These are phyloP conservation scores for Exophiala bonariae DNA, from an alignment of 2,329 filamentous ascomycete species.

Conservation along the genomic window DNA sequence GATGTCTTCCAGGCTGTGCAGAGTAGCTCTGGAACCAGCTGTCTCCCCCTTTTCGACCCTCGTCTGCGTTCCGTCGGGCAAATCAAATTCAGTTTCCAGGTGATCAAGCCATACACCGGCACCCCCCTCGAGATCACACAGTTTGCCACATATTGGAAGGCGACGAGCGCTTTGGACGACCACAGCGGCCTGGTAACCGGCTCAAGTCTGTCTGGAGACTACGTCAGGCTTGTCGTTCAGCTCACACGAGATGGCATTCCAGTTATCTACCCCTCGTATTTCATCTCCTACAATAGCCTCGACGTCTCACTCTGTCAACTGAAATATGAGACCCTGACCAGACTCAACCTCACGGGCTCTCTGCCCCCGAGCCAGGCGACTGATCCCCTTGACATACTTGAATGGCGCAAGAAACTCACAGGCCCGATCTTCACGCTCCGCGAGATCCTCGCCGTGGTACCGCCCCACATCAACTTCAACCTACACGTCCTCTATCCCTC, in stretches of 20 bases:
- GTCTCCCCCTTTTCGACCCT: slow-evolving; percentile 88
- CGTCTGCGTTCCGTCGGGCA: slow-evolving; percentile 88
- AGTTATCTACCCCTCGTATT: slow-evolving; percentile 85
- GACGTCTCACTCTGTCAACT: slow-evolving; percentile 81
- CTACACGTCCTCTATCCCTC: slow-evolving; percentile 90
- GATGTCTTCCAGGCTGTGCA: slow-evolving; percentile 76
- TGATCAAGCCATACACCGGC: slow-evolving; percentile 93
- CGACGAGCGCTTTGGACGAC: slow-evolving; percentile 88
- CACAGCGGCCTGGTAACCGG: slow-evolving; percentile 87
- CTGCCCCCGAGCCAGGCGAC: slow-evolving; percentile 43
- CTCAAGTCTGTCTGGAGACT: slow-evolving; percentile 93
- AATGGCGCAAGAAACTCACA: slow-evolving; percentile 65
- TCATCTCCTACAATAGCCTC: slow-evolving; percentile 70
- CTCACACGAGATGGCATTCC: slow-evolving; percentile 84
- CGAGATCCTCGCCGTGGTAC: slow-evolving; percentile 73
- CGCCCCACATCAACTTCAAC: slow-evolving; percentile 80
- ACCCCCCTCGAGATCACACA: slow-evolving; percentile 94
- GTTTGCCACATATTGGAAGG: slow-evolving; percentile 99
- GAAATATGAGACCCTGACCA: slow-evolving; percentile 53
- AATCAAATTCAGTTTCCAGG: slow-evolving; percentile 90
- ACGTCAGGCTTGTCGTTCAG: slow-evolving; percentile 87
- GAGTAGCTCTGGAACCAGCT: slow-evolving; percentile 77
- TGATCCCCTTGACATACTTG: slow-evolving; percentile 19
- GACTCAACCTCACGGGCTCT: slow-evolving; percentile 33
- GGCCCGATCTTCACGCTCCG: slow-evolving; percentile 76